phyloP scores from a whole-genome alignment of 163 green algal genomes.

The Trebouxiophyceae sp. region DNA sequence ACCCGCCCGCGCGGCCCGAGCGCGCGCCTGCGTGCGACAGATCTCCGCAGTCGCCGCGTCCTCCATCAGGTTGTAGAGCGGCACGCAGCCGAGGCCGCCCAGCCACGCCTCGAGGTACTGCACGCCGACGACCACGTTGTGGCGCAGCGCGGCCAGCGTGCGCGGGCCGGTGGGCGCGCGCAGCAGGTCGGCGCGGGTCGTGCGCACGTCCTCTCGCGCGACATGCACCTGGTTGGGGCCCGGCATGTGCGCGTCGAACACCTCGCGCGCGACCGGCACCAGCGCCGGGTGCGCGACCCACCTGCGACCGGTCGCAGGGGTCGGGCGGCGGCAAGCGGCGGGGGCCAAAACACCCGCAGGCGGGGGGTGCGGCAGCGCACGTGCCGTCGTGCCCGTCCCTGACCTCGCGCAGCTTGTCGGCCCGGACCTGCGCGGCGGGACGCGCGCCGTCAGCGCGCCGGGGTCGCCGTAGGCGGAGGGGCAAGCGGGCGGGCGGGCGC shows the following conservation, averaged over 20 bases:
- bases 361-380: too few species aligned
- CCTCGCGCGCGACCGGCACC: slow-evolving; percentile 45
- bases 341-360: too few species aligned
- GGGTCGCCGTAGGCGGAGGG: too few species aligned
- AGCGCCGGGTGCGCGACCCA: slow-evolving; percentile 82
- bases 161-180: slow-evolving; percentile 17
- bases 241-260: slow-evolving; percentile 70
- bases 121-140: slow-evolving; percentile 74
- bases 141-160: slow-evolving; percentile 59
- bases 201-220: slow-evolving; percentile 56
- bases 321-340: too few species aligned
- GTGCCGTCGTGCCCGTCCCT: slow-evolving; percentile 78
- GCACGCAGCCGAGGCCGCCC: slow-evolving; percentile 78
- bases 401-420: slow-evolving; percentile 85
- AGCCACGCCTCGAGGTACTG: slow-evolving; percentile 87
- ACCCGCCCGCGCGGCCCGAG: not conserved
- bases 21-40: slow-evolving; percentile 41
- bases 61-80: slow-evolving; percentile 90
- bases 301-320: too few species aligned
- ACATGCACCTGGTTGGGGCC: slow-evolving; percentile 60
- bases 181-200: slow-evolving; percentile 52
- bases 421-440: slow-evolving; percentile 51
- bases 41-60: slow-evolving; percentile 90
- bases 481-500: too few species aligned
- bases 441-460: too few species aligned